Base-by-base conservation (phyloP, 2,329 filamentous ascomycete species). In the Talaromyces islandicus region DNA sequence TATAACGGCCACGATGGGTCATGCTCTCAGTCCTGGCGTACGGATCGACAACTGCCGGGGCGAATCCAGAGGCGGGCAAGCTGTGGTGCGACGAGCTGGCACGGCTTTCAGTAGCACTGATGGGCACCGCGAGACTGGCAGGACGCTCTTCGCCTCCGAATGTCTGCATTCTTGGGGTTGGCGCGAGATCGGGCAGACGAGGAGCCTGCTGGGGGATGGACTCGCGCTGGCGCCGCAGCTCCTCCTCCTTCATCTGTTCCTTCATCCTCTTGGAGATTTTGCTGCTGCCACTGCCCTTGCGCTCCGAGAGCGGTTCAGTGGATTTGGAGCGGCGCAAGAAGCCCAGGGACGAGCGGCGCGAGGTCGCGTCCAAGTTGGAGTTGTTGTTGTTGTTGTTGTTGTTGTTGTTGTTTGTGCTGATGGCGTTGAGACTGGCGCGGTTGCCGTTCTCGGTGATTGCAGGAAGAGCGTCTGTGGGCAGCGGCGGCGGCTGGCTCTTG, bases 1-100 rank as follows among this genome's bases (percentile, higher is more conserved):
- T 97, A 78, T 96, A 96, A 66, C 94, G 89, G 62, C 93, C 92
- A 67, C 94, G 91, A 76, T 97, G 88, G 67, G 93, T 92, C 91
- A 97, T 97, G 82, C 93, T 97, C 80, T 95, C 91, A 38, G 89
- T 88, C 64, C 90, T 85, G 52, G 89, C 86, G 71, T 94, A 94
- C 14, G 90, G 89, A 69, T 96, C 91, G 64, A 65, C 48, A 58
- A 62, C 46, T 65, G 68, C 25, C 63, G 69, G 59, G 1, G 41
- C 7, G 24, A 52, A 29, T 60, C 65, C 62, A 70, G 65, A 38
- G 62, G 64, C 63, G 64, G 61, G 62, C 64, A 70, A 61, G 65
- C 69, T 60, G 62, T 75, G 76, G 67, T 80, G 80, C 60, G 85
- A 83, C 65, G 84, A 75, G 68, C 85, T 85, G 66, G 84, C 82